Conservation (phyloP, 2,329 filamentous ascomycete genomes). For the Fusarium verticillioides region DNA sequence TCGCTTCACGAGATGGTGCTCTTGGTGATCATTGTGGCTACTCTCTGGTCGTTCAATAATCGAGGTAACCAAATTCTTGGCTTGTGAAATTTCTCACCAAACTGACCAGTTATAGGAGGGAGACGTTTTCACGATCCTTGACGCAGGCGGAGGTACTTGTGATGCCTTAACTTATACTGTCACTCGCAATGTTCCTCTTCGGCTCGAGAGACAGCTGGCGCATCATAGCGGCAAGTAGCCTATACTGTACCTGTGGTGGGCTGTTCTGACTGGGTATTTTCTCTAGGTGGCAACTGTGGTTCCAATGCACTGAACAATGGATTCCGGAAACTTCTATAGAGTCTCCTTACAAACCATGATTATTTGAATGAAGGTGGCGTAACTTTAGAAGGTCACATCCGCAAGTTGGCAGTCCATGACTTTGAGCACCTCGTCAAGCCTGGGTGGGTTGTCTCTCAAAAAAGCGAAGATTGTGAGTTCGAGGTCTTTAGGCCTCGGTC, state of each 20-base stretch:
- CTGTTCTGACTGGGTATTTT: too few species aligned
- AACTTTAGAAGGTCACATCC: background rate
- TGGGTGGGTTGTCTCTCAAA: background rate
- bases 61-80: background rate
- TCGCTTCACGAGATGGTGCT: background rate
- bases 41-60: background rate
- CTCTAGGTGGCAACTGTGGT: background rate
- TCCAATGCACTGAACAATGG: conserved; percentile 7
- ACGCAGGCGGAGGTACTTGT: background rate
- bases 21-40: background rate
- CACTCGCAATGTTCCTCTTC: background rate
- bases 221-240: background rate
- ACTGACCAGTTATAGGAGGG: background rate
- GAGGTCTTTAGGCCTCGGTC: background rate
- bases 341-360: background rate
- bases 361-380: background rate
- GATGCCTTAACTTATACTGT: background rate
- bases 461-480: background rate
- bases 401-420: background rate
- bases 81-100: too few species aligned
- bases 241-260: too few species aligned
- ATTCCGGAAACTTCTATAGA: background rate
- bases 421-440: background rate
- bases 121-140: background rate
- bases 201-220: background rate